phyloP scores from a whole-genome alignment of 331 rosid genomes.

The Pyracantha coccinea region DNA sequence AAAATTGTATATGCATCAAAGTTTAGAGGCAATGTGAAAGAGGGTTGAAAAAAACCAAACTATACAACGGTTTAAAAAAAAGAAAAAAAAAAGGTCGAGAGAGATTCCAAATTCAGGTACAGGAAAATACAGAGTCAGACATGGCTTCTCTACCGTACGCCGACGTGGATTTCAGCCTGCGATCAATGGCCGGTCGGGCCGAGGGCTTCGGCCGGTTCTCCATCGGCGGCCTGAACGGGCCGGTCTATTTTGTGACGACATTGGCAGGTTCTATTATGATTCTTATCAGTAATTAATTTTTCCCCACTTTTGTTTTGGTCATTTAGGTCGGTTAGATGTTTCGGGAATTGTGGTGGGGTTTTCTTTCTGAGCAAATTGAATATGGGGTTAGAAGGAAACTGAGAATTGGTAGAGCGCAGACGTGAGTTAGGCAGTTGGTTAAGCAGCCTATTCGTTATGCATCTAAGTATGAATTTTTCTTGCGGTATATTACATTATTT shows the following conservation, averaged over 20 bases:
- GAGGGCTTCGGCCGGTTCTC: constrained; percentile 55
- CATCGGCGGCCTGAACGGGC: constrained; percentile 48
- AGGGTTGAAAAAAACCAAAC: too few species aligned
- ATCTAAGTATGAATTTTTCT: too few species aligned
- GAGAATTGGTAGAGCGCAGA: too few species aligned
- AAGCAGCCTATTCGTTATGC: too few species aligned
- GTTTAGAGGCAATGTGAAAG: too few species aligned
- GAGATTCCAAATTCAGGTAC: background rate
- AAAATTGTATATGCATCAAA: too few species aligned
- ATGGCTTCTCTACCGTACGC: constrained; percentile 45
- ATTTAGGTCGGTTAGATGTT: background rate
- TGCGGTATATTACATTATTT: too few species aligned
- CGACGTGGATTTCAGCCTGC: constrained; percentile 40
- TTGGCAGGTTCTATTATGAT: constrained; percentile 27
- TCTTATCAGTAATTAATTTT: background rate
- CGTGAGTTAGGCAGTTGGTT: too few species aligned
- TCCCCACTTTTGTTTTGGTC: background rate
- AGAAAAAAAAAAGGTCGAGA: background rate
- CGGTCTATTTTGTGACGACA: constrained; percentile 44
- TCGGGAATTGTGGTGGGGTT: background rate
- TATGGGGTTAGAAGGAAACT: background rate
- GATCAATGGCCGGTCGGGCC: constrained; percentile 41
- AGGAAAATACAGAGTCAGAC: background rate
- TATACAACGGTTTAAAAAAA: too few species aligned
- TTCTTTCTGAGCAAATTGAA: background rate